A percentile compares a stretch with the other conserved stretches of the same genome.
These are phyloP conservation scores for Pharus latifolius DNA, from an alignment of 176 grass and related monocot species.

Conservation along the genomic window DNA sequence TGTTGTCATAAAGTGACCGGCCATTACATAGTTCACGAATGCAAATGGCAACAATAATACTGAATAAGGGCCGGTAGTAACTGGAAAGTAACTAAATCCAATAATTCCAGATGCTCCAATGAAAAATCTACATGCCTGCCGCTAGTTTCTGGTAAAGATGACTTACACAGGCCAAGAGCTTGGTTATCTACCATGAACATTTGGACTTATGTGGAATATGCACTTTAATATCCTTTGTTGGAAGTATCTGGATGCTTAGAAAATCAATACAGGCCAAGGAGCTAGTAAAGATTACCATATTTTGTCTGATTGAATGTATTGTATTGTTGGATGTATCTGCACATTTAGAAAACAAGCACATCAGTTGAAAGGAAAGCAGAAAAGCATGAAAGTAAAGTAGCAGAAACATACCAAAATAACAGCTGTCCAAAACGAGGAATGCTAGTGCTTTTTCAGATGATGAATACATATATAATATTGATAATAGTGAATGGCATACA, in stretches of 20 bases:
- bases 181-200: background rate
- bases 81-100: background rate
- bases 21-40: background rate
- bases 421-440: background rate
- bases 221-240: background rate
- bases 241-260: background rate
- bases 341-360: background rate
- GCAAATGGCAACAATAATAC: constrained; percentile 11
- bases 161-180: background rate
- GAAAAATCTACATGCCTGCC: background rate
- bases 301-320: background rate
- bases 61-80: background rate
- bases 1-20: constrained; percentile 7
- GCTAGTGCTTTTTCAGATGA: background rate
- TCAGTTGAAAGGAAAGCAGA: background rate
- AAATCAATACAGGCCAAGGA: background rate
- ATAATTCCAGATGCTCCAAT: background rate
- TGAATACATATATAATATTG: background rate
- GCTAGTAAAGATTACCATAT: background rate
- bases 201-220: background rate
- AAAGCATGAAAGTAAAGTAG: background rate
- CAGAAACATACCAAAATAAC: background rate
- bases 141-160: background rate
- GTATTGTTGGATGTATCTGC: background rate
- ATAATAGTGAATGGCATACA: background rate